These are phyloP conservation scores for Tilletia horrida DNA, from an alignment of 1,284 basidiomycete species.

Conservation along the genomic window DNA sequence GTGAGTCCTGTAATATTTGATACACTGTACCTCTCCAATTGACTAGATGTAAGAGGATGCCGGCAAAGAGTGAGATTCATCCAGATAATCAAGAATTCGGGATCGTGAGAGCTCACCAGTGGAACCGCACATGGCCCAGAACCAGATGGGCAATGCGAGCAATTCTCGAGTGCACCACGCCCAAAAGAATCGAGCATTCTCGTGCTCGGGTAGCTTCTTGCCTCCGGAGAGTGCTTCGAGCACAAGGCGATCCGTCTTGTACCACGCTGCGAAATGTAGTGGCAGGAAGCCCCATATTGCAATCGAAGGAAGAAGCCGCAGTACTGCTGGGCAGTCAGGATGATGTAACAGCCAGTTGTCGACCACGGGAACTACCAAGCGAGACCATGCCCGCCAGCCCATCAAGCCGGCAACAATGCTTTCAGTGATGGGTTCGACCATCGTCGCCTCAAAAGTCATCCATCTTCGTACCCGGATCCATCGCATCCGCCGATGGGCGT, in stretches of 20 bases:
- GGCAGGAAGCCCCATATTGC: conserved; percentile 19
- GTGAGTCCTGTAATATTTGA: conserved; percentile 11
- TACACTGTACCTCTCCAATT: conserved; percentile 17
- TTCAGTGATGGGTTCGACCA: conserved; percentile 52
- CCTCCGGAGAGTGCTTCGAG: conserved; percentile 27
- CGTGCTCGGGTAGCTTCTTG: conserved; percentile 23
- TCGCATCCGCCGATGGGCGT: conserved; percentile 48
- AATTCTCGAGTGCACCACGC: conserved; percentile 48
- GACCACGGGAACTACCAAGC: conserved; percentile 22
- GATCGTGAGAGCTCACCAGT: conserved; percentile 16
- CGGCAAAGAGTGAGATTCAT: not conserved
- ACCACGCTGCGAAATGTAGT: conserved; percentile 27
- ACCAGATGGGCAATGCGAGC: conserved; percentile 52
- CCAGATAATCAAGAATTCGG: not conserved
- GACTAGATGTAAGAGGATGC: not conserved
- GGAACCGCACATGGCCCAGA: conserved; percentile 45
- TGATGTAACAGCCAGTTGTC: not conserved
- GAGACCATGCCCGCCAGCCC: conserved; percentile 36
- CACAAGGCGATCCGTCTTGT: conserved; percentile 28
- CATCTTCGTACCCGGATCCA: conserved; percentile 54
- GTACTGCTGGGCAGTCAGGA: too few relatives aligned
- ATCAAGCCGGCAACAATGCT: conserved; percentile 45
- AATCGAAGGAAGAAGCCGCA: not conserved
- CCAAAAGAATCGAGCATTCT: conserved; percentile 21
- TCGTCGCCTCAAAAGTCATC: conserved; percentile 50